Conservation (phyloP, 768 basidiomycete genomes). For the Cyclocybe aegerita region DNA sequence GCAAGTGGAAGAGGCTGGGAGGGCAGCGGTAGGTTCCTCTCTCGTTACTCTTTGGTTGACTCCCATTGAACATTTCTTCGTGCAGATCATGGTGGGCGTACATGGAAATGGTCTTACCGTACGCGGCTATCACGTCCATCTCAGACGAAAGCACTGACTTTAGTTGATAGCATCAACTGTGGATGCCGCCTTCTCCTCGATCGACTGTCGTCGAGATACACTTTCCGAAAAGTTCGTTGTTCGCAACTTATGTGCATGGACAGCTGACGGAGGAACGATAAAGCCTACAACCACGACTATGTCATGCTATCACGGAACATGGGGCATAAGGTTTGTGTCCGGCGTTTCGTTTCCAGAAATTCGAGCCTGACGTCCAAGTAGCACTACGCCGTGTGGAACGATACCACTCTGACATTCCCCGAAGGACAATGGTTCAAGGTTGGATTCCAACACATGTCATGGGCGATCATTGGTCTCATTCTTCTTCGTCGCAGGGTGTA, state of each 20-base stretch:
- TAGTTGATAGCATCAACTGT: constrained; percentile 58
- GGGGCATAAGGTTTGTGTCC: constrained; percentile 31
- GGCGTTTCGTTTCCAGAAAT: neutral
- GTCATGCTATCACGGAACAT: constrained; percentile 36
- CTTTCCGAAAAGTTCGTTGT: constrained; percentile 47
- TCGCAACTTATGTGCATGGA: neutral
- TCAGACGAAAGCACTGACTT: constrained; percentile 2
- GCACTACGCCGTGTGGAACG: constrained; percentile 16
- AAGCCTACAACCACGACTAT: constrained; percentile 34
- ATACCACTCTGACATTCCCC: constrained; percentile 7
- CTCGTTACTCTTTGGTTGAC: constrained; percentile 1
- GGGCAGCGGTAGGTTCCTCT: constrained; percentile 19
- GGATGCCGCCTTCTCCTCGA: constrained; percentile 61
- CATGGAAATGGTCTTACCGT: constrained; percentile 64
- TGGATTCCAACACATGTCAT: neutral
- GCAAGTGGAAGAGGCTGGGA: constrained; percentile 20
- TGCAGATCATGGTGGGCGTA: constrained; percentile 32
- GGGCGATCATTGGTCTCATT: too few species aligned
- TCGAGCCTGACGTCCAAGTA: neutral
- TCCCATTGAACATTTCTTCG: neutral
- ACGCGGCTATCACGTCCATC: constrained; percentile 2
- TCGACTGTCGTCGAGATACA: constrained; percentile 70
- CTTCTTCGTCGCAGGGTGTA: too few species aligned
- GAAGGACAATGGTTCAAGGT: constrained; percentile 11
- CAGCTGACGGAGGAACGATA: neutral